Conservation (phyloP, 352 stramenopile species). For the Globisporangium takayamanum region DNA sequence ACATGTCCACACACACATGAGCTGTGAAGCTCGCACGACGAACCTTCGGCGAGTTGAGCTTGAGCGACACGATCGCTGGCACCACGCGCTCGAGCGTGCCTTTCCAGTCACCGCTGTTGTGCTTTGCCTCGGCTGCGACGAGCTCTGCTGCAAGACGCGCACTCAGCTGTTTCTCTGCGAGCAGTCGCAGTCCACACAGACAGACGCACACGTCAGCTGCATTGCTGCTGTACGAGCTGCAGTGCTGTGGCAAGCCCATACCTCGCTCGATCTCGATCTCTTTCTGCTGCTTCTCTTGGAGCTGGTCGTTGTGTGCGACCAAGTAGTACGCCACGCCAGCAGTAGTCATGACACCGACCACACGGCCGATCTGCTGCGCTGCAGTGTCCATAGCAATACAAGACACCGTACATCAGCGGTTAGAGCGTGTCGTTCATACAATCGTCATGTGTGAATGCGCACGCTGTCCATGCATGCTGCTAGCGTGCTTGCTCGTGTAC, state of each 20-base stretch:
- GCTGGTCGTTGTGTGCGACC: constrained; percentile 35
- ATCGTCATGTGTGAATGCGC: background rate
- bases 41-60: constrained; percentile 85
- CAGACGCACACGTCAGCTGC: background rate
- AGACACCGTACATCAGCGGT: background rate
- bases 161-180: constrained; percentile 54
- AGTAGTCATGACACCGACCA: constrained; percentile 21
- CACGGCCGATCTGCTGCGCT: constrained; percentile 17
- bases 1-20: background rate
- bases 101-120: constrained; percentile 76
- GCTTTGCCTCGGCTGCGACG: constrained; percentile 55
- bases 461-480: too few relatives aligned
- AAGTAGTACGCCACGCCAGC: constrained; percentile 46
- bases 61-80: constrained; percentile 83
- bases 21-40: background rate
- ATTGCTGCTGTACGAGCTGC: too few relatives aligned
- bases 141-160: constrained; percentile 57
- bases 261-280: constrained; percentile 59
- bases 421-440: too few relatives aligned
- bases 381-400: background rate
- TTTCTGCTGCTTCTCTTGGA: constrained; percentile 47
- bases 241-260: background rate
- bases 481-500: background rate
- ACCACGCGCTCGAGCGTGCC: constrained; percentile 79
- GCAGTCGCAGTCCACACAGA: background rate